Conservation (phyloP, 2,329 filamentous ascomycete species). For the Nannizziopsis barbatae region DNA sequence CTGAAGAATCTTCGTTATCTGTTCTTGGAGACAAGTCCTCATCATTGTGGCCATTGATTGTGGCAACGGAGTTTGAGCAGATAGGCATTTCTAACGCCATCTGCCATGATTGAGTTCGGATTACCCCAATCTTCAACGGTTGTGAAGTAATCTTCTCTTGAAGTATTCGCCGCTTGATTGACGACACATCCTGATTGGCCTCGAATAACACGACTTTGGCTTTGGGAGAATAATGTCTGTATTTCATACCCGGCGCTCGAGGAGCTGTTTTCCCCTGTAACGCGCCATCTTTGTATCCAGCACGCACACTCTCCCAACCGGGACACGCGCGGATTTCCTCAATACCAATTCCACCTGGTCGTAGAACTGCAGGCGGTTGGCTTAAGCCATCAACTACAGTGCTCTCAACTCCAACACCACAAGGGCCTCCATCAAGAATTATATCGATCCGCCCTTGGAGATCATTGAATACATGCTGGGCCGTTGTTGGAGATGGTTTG, state of each 20-base stretch:
- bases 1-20: constrained; percentile 19
- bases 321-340: constrained; percentile 61
- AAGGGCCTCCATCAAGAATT: constrained; percentile 80
- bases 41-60: constrained; percentile 11
- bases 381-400: constrained; percentile 90
- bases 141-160: constrained; percentile 14
- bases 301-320: constrained; percentile 69
- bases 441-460: constrained; percentile 69
- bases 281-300: constrained; percentile 67
- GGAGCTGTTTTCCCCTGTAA: constrained; percentile 56
- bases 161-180: constrained; percentile 25
- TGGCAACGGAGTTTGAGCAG: neutral
- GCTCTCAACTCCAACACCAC: constrained; percentile 84
- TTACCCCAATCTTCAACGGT: constrained; percentile 19
- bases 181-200: constrained; percentile 30
- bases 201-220: constrained; percentile 80
- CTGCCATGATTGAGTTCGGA: constrained; percentile 27
- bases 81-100: constrained; percentile 10
- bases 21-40: neutral
- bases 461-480: constrained; percentile 79
- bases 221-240: constrained; percentile 90
- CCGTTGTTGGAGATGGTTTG: constrained; percentile 80
- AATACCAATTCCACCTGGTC: constrained; percentile 78
- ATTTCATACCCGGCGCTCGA: constrained; percentile 94
- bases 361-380: constrained; percentile 65